Conservation (phyloP, 2,329 filamentous ascomycete species). For the Myrmaecium sp. region DNA sequence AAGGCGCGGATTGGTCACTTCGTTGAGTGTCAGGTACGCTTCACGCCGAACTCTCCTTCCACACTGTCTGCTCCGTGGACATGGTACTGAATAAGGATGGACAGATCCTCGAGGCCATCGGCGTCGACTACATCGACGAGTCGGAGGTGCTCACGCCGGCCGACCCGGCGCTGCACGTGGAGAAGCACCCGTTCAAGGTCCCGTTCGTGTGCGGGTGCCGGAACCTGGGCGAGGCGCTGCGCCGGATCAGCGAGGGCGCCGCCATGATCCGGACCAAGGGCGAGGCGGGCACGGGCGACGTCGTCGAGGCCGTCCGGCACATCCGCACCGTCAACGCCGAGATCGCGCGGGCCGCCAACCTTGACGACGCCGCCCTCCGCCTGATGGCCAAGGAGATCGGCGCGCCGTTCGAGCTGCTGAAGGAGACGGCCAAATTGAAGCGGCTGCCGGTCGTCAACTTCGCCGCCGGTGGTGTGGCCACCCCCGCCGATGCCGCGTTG, state of each 20-base stretch:
- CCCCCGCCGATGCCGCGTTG: constrained; percentile 86
- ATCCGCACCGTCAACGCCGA: constrained; percentile 80
- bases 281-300: constrained; percentile 91
- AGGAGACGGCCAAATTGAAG: constrained; percentile 73
- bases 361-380: constrained; percentile 56
- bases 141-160: constrained; percentile 94
- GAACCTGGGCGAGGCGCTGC: constrained; percentile 81
- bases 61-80: background rate
- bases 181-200: constrained; percentile 65
- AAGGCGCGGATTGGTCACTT: constrained; percentile 97
- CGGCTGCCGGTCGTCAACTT: constrained; percentile 94
- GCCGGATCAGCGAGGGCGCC: constrained; percentile 80
- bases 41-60: constrained; percentile 2
- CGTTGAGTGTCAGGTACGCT: constrained; percentile 69
- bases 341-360: constrained; percentile 52
- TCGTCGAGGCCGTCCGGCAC: constrained; percentile 91
- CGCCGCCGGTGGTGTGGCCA: constrained; percentile 97
- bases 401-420: constrained; percentile 60
- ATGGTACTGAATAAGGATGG: background rate
- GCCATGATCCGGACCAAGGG: constrained; percentile 99
- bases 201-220: constrained; percentile 96
- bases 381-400: constrained; percentile 68
- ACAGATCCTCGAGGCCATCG: constrained; percentile 82
- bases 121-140: constrained; percentile 96
- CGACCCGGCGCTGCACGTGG: constrained; percentile 78